A percentile compares a stretch with the other conserved stretches of the same genome.
phyloP scores from a whole-genome alignment of 805 yeast genomes.

The Yarrowia bubula region DNA sequence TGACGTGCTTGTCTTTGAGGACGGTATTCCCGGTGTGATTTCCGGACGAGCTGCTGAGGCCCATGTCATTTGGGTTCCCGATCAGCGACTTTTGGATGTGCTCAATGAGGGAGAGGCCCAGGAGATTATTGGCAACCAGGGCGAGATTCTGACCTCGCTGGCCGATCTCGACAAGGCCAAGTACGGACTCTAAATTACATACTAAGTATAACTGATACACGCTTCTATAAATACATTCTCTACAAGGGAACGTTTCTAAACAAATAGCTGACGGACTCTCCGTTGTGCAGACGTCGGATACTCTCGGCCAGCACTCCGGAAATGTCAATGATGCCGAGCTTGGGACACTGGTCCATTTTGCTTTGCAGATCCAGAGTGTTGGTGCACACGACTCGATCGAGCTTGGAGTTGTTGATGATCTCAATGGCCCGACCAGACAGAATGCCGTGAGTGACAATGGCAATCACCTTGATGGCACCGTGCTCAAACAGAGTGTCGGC shows the following conservation, averaged over 20 bases:
- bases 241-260: constrained; percentile 63
- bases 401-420: constrained; percentile 64
- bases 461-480: constrained; percentile 82
- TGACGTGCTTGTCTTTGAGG: constrained; percentile 91
- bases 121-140: constrained; percentile 50
- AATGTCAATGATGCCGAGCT: constrained; percentile 77
- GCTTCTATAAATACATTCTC: constrained; percentile 24
- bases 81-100: constrained; percentile 61
- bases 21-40: constrained; percentile 86
- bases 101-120: constrained; percentile 51
- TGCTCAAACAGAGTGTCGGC: constrained; percentile 80
- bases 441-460: constrained; percentile 96
- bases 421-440: constrained; percentile 83
- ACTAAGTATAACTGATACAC: not conserved
- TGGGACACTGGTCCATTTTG: constrained; percentile 57
- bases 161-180: constrained; percentile 51
- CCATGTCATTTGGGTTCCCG: constrained; percentile 93
- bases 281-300: constrained; percentile 91
- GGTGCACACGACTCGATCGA: constrained; percentile 81
- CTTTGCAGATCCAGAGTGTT: constrained; percentile 87
- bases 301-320: constrained; percentile 89
- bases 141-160: constrained; percentile 55
- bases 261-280: constrained; percentile 88
- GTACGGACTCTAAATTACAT: constrained; percentile 36
- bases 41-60: constrained; percentile 85